phyloP scores from a whole-genome alignment of 2,329 filamentous ascomycete genomes.

The Gnomoniopsis smithogilvyi region DNA sequence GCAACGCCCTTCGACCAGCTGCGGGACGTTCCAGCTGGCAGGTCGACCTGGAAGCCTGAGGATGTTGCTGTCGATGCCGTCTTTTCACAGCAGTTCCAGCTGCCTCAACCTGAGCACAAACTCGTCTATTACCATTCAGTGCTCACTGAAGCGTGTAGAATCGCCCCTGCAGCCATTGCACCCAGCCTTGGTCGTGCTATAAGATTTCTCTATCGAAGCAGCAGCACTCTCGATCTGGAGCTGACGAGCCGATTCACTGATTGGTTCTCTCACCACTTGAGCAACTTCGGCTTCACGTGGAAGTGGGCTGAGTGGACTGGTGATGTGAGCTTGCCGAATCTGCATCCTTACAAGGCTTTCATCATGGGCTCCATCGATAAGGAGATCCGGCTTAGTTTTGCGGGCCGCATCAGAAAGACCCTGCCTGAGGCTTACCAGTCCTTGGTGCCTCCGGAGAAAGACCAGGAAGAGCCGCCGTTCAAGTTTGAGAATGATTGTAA shows the following conservation, averaged over 20 bases:
- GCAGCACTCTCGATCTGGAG: conserved; percentile 82
- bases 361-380: conserved; percentile 90
- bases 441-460: conserved; percentile 81
- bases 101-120: conserved; percentile 87
- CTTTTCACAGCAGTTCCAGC: conserved; percentile 89
- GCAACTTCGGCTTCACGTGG: conserved; percentile 99
- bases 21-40: conserved; percentile 60
- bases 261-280: conserved; percentile 97
- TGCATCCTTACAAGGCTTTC: conserved; percentile 90
- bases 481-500: conserved; percentile 77
- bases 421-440: conserved; percentile 81
- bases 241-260: conserved; percentile 85
- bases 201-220: conserved; percentile 80
- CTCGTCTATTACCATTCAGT: conserved; percentile 95
- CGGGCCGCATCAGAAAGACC: conserved; percentile 92
- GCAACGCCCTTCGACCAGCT: conserved; percentile 91
- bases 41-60: conserved; percentile 92
- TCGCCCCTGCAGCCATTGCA: conserved; percentile 93
- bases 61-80: conserved; percentile 97
- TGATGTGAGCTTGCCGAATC: conserved; percentile 71
- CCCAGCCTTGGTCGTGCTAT: conserved; percentile 92
- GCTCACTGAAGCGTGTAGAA: conserved; percentile 91
- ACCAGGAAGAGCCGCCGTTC: conserved; percentile 94
- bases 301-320: conserved; percentile 98
- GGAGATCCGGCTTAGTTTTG: conserved; percentile 94